These are phyloP conservation scores for Giardia muris DNA, from an alignment of 208 protist genomes.

Conservation along the genomic window DNA sequence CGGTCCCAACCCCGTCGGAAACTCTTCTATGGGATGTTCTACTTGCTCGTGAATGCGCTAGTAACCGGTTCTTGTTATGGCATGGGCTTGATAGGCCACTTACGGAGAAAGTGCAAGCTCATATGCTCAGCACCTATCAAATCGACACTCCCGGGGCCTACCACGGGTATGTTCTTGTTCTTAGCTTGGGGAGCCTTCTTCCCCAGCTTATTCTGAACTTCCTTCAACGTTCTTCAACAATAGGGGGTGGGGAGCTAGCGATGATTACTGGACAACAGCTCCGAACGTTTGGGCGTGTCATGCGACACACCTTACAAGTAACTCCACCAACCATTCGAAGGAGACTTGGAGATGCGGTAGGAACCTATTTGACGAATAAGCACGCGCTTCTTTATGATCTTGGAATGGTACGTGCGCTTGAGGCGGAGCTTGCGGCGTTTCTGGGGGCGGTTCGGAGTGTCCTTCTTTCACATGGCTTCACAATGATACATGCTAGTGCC, in stretches of 20 bases:
- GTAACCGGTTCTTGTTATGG: background rate
- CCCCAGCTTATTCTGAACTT: background rate
- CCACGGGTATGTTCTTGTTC: background rate
- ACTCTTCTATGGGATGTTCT: background rate
- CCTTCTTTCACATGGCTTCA: background rate
- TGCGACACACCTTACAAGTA: background rate
- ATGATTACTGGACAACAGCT: background rate
- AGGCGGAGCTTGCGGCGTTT: background rate
- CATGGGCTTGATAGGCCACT: too few species aligned
- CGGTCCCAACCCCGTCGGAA: background rate
- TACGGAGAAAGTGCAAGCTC: background rate
- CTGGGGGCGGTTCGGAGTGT: background rate
- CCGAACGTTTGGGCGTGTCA: background rate
- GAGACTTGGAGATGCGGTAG: background rate
- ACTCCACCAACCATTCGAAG: background rate
- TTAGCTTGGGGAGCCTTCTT: background rate
- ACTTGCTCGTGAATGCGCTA: background rate
- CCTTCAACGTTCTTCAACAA: background rate
- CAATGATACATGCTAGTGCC: background rate
- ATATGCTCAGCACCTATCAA: background rate
- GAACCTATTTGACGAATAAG: background rate
- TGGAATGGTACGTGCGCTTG: background rate
- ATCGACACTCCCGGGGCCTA: background rate
- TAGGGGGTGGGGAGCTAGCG: background rate
- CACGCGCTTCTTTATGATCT: background rate